These are phyloP conservation scores for Ceratobasidium sp. DNA, from an alignment of 1,284 basidiomycete species.

Conservation along the genomic window DNA sequence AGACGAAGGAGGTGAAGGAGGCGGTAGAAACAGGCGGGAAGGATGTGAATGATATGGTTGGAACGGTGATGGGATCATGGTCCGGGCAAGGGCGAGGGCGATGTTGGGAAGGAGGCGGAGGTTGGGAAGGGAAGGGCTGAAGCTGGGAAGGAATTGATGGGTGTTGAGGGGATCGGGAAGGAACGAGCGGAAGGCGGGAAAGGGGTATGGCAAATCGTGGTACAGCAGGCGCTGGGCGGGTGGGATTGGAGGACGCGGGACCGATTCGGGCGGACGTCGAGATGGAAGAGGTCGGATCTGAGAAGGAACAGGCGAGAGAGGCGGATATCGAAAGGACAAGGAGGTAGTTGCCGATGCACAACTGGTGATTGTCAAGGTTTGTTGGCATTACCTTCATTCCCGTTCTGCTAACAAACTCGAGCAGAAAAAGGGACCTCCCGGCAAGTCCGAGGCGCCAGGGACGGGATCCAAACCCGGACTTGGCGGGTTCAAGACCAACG, in stretches of 20 bases:
- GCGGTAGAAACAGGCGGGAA: not conserved
- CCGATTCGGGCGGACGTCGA: slow-evolving; percentile 14
- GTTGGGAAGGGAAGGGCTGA: not conserved
- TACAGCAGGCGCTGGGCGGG: not conserved
- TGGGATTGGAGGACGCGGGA: not conserved
- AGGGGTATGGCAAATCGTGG: not conserved
- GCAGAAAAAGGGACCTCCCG: too few relatives aligned
- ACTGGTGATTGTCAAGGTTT: slow-evolving; percentile 7
- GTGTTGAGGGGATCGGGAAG: not conserved
- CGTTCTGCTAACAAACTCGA: not conserved
- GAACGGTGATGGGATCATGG: not conserved
- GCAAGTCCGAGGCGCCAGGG: too few relatives aligned
- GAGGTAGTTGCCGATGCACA: not conserved
- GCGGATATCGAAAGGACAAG: not conserved
- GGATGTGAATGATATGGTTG: not conserved
- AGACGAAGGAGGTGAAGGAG: too few relatives aligned
- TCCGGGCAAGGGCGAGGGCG: not conserved
- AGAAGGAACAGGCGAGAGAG: not conserved
- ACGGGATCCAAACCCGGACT: not conserved
- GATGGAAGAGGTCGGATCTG: slow-evolving; percentile 14
- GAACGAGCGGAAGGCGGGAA: not conserved
- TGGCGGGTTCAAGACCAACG: slow-evolving; percentile 16
- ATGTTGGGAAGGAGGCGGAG: slow-evolving; percentile 10
- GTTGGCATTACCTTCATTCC: not conserved
- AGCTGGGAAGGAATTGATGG: not conserved